A percentile compares a stretch with the other conserved stretches of the same genome.
phyloP scores from a whole-genome alignment of 192 early-diverging fungal species.

The Coemansia sp. region DNA sequence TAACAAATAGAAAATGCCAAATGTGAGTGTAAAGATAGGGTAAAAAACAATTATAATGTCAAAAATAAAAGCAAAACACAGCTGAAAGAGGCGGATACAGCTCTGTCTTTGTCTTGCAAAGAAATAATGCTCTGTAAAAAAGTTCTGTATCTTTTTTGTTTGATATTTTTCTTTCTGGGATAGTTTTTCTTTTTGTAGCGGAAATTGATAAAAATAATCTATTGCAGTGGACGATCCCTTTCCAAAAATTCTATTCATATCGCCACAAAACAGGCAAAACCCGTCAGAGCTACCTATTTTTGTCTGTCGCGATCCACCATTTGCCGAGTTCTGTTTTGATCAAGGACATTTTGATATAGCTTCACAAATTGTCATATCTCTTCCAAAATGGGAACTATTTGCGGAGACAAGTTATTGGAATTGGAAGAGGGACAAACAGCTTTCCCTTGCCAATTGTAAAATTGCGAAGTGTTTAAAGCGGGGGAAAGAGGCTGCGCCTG shows the following conservation, averaged over 20 bases:
- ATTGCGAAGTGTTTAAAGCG: too few relatives aligned
- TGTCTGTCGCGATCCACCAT: too few relatives aligned
- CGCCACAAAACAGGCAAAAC: too few relatives aligned
- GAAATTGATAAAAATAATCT: not conserved
- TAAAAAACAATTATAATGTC: not conserved
- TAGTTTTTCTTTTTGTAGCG: not conserved
- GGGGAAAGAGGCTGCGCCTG: too few relatives aligned
- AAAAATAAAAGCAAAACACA: constrained; percentile 2
- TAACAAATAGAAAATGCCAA: not conserved
- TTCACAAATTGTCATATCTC: too few relatives aligned
- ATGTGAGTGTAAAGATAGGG: not conserved
- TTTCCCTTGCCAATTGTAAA: too few relatives aligned
- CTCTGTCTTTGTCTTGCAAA: not conserved
- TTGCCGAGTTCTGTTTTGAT: not conserved
- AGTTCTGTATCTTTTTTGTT: not conserved
- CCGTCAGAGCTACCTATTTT: too few relatives aligned
- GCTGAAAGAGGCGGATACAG: not conserved
- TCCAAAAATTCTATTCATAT: not conserved
- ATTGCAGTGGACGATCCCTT: not conserved
- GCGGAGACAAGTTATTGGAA: too few relatives aligned
- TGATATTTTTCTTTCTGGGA: not conserved
- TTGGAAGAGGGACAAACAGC: too few relatives aligned
- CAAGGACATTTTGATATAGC: too few relatives aligned
- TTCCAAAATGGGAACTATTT: too few relatives aligned
- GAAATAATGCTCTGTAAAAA: not conserved